These are phyloP conservation scores for Ceratorhiza oryzae-sativae DNA, from an alignment of 1,284 basidiomycete species.

Conservation along the genomic window DNA sequence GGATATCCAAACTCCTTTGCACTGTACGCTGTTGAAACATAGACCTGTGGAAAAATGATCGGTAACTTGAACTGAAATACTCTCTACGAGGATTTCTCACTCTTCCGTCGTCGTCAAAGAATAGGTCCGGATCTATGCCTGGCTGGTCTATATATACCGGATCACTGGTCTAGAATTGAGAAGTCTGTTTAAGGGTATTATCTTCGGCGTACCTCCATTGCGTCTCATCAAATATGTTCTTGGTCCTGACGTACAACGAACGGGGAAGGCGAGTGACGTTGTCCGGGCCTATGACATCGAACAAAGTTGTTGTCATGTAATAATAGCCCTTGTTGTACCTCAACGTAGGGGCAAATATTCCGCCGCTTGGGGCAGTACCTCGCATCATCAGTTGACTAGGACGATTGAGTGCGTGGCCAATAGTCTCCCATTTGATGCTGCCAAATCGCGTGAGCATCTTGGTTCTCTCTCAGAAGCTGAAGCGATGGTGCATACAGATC, in stretches of 20 bases:
- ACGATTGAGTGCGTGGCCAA: constrained; percentile 42
- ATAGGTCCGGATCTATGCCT: constrained; percentile 39
- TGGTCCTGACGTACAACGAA: constrained; percentile 35
- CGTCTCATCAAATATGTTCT: constrained; percentile 39
- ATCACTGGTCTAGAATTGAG: constrained; percentile 7
- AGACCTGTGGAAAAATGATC: constrained; percentile 7
- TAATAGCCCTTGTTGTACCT: constrained; percentile 41
- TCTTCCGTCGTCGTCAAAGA: constrained; percentile 40
- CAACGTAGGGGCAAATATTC: constrained; percentile 39
- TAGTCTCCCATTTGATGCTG: constrained; percentile 42
- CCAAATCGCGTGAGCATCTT: not conserved
- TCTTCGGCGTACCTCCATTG: constrained; percentile 20
- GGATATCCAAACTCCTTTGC: constrained; percentile 35
- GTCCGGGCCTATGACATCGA: constrained; percentile 40
- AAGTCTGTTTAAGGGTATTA: not conserved
- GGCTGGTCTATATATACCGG: constrained; percentile 40
- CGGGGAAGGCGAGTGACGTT: constrained; percentile 36
- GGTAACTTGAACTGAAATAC: not conserved
- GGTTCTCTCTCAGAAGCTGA: too few species aligned
- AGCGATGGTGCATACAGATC: constrained; percentile 32
- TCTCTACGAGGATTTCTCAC: not conserved
- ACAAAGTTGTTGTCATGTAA: constrained; percentile 41
- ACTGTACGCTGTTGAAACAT: constrained; percentile 28
- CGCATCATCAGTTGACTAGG: constrained; percentile 41
- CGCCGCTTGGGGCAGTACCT: constrained; percentile 41